Evolutionary conservation across 768 basidiomycete species (phyloP).

Genomic region (Leccinum arenicola): DNA sequence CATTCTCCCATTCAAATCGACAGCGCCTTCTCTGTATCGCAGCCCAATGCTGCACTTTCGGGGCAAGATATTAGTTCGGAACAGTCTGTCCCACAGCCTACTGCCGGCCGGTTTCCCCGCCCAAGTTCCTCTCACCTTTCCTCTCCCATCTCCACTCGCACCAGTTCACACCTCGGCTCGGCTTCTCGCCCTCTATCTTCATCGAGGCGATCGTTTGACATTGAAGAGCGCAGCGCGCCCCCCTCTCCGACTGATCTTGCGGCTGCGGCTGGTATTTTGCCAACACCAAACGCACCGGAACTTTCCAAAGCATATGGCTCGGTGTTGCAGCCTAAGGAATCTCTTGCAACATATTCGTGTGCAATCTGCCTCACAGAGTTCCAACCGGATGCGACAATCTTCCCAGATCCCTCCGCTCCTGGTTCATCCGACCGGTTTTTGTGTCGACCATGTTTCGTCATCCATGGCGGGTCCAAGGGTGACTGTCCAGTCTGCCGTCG

Average conservation of each 20-base stretch:
- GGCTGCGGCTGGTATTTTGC: slow-evolving; percentile 59
- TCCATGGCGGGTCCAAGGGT: slow-evolving; percentile 76
- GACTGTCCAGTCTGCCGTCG: slow-evolving; percentile 64
- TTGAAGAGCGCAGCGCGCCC: slow-evolving; percentile 19
- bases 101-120: slow-evolving; percentile 47
- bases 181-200: slow-evolving; percentile 58
- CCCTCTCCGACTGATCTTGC: slow-evolving; percentile 43
- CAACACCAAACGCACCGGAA: slow-evolving; percentile 57
- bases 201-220: slow-evolving; percentile 40
- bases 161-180: slow-evolving; percentile 58
- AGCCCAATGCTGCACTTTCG: slow-evolving; percentile 11
- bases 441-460: slow-evolving; percentile 69
- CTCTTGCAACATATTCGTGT: slow-evolving; percentile 68
- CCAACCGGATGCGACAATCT: slow-evolving; percentile 82
- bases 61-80: slow-evolving; percentile 3
- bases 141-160: slow-evolving; percentile 40
- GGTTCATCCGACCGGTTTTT: slow-evolving; percentile 51
- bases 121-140: slow-evolving; percentile 38
- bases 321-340: slow-evolving; percentile 74
- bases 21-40: slow-evolving; percentile 9
- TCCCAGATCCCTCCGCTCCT: slow-evolving; percentile 57
- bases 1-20: slow-evolving; percentile 29
- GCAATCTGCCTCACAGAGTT: slow-evolving; percentile 61
- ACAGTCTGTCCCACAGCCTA: not conserved
- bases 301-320: slow-evolving; percentile 84